Percentiles rank a stretch among this genome's conserved stretches.
Evolutionary conservation across 2,329 filamentous ascomycete genomes (phyloP).

Genomic region (Atkinsonella texensis): DNA sequence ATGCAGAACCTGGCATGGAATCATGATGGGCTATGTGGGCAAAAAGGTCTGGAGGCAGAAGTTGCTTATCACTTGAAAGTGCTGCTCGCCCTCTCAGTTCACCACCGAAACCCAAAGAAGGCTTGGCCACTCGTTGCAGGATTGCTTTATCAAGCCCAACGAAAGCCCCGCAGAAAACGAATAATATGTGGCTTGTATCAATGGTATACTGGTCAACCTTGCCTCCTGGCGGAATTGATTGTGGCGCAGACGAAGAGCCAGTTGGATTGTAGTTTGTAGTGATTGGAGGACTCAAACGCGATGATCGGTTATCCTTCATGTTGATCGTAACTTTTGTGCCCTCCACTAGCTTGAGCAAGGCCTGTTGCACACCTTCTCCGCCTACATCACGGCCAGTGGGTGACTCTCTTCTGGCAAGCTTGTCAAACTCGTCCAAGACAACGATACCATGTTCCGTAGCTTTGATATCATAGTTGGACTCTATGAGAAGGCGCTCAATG

Average conservation of each 20-base stretch:
- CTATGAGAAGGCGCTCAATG: slow-evolving; percentile 79
- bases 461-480: slow-evolving; percentile 77
- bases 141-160: slow-evolving; percentile 83
- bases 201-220: slow-evolving; percentile 59
- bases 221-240: slow-evolving; percentile 31
- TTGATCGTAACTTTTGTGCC: slow-evolving; percentile 88
- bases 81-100: slow-evolving; percentile 51
- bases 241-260: slow-evolving; percentile 30
- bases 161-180: slow-evolving; percentile 94
- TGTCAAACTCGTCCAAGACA: slow-evolving; percentile 93
- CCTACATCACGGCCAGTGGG: slow-evolving; percentile 87
- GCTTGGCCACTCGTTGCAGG: slow-evolving; percentile 72
- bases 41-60: slow-evolving; percentile 52
- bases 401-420: slow-evolving; percentile 81
- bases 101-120: slow-evolving; percentile 83
- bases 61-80: slow-evolving; percentile 37
- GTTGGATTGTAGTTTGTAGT: slow-evolving; percentile 39
- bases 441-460: slow-evolving; percentile 86
- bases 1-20: slow-evolving; percentile 22
- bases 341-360: slow-evolving; percentile 88
- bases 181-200: slow-evolving; percentile 91
- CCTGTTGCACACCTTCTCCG: slow-evolving; percentile 93
- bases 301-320: slow-evolving; percentile 63
- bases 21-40: slow-evolving; percentile 44
- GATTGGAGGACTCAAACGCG: slow-evolving; percentile 38